Evolutionary conservation across 2,329 filamentous ascomycete species (phyloP).

Genomic region (Claviceps digitariae): DNA sequence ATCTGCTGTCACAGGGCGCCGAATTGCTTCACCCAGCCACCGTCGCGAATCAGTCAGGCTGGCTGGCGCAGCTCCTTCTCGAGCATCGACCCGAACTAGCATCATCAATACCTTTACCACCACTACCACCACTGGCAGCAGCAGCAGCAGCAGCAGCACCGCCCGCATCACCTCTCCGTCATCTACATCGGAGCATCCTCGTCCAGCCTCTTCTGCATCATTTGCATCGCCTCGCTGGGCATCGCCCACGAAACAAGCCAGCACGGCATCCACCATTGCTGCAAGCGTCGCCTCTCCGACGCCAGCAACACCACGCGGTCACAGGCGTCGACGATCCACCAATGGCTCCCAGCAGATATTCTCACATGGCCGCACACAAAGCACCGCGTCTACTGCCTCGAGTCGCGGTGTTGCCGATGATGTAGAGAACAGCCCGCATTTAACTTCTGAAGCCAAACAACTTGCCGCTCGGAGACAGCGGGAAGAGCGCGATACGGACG

Average conservation of each 20-base stretch:
- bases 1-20: slow-evolving; percentile 23
- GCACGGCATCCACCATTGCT: slow-evolving; percentile 8
- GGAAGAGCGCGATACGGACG: slow-evolving; percentile 67
- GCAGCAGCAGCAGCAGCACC: too few species aligned
- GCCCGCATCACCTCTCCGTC: slow-evolving; percentile 4
- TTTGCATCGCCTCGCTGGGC: slow-evolving; percentile 19
- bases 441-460: slow-evolving; percentile 55
- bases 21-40: slow-evolving; percentile 26
- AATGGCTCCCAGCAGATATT: slow-evolving; percentile 8
- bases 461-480: slow-evolving; percentile 58
- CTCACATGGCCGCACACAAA: slow-evolving; percentile 30
- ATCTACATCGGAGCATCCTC: slow-evolving; percentile 7
- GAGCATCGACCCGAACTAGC: slow-evolving; percentile 10
- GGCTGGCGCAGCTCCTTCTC: slow-evolving; percentile 5
- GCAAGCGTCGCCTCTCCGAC: slow-evolving; percentile 14
- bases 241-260: slow-evolving; percentile 31
- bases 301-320: slow-evolving; percentile 8
- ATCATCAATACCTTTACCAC: slow-evolving; percentile 20
- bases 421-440: slow-evolving; percentile 29
- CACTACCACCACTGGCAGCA: too few species aligned
- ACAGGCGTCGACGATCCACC: slow-evolving; percentile 8
- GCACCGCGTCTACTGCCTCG: slow-evolving; percentile 28
- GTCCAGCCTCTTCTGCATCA: slow-evolving; percentile 18
- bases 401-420: slow-evolving; percentile 12
- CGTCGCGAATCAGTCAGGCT: slow-evolving; percentile 18